Conservation (phyloP, 2,329 filamentous ascomycete species). For the Colletotrichum theobromicola region DNA sequence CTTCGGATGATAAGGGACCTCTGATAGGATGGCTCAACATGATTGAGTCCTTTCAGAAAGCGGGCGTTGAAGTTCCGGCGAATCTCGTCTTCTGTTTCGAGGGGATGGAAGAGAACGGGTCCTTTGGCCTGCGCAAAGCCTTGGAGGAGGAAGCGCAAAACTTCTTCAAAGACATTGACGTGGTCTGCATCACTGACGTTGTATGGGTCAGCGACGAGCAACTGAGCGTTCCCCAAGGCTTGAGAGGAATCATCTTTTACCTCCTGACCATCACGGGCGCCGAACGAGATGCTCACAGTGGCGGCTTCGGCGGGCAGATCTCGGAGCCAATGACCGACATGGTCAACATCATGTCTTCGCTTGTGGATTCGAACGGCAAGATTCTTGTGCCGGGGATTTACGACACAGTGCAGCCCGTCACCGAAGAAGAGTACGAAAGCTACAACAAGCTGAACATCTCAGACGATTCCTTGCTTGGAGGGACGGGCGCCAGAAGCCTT, state of each 20-base stretch:
- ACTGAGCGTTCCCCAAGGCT: constrained; percentile 95
- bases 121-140: constrained; percentile 92
- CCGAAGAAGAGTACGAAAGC: constrained; percentile 83
- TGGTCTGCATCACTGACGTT: constrained; percentile 98
- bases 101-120: constrained; percentile 99
- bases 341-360: constrained; percentile 77
- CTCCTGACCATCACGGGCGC: constrained; percentile 88
- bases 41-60: constrained; percentile 96
- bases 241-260: constrained; percentile 98
- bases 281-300: constrained; percentile 91
- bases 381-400: constrained; percentile 91
- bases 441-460: constrained; percentile 92
- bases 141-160: constrained; percentile 89
- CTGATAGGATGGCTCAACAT: constrained; percentile 97
- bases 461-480: constrained; percentile 93
- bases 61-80: constrained; percentile 90
- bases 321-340: constrained; percentile 99
- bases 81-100: constrained; percentile 99
- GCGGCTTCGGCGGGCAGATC: constrained; percentile 93
- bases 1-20: constrained; percentile 97
- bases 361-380: constrained; percentile 90
- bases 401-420: constrained; percentile 89
- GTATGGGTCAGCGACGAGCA: constrained; percentile 99
- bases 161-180: constrained; percentile 94
- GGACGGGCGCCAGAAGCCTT: constrained; percentile 84